phyloP scores from a whole-genome alignment of 2,329 filamentous ascomycete genomes.

The Penicillium janthinellum region DNA sequence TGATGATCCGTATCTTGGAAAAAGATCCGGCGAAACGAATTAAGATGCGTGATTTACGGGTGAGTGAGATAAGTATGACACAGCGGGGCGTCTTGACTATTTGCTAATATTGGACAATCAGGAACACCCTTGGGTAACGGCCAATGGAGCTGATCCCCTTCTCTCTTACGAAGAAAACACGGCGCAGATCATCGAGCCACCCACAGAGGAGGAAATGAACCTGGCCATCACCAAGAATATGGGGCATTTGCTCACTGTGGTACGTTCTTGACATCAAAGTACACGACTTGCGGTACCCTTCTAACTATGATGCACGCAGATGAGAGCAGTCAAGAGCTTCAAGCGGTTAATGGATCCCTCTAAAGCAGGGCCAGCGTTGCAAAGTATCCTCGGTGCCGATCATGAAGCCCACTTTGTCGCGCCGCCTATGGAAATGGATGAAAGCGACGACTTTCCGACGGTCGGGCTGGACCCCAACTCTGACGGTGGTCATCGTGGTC shows the following conservation, averaged over 20 bases:
- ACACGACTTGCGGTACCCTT: neutral
- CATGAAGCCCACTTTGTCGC: constrained; percentile 57
- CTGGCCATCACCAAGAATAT: constrained; percentile 89
- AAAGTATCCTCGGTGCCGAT: constrained; percentile 62
- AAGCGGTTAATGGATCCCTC: constrained; percentile 69
- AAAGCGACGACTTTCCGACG: constrained; percentile 34
- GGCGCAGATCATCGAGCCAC: constrained; percentile 73
- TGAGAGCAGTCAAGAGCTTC: constrained; percentile 90
- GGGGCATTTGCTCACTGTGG: constrained; percentile 80
- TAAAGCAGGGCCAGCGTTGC: constrained; percentile 53
- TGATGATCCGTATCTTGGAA: constrained; percentile 74
- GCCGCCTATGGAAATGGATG: constrained; percentile 57
- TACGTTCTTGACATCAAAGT: constrained; percentile 35
- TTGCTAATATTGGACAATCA: constrained; percentile 41
- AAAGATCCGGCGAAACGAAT: constrained; percentile 85
- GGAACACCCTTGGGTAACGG: constrained; percentile 94
- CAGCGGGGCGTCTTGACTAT: constrained; percentile 1
- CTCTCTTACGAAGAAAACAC: constrained; percentile 85
- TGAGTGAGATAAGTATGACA: constrained; percentile 51
- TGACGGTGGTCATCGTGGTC: constrained; percentile 25
- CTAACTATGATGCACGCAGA: constrained; percentile 49
- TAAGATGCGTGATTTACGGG: constrained; percentile 76
- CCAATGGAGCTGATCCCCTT: constrained; percentile 72
- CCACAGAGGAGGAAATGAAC: constrained; percentile 87
- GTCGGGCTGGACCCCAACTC: constrained; percentile 20